Evolutionary conservation across 148 eudicot species (phyloP).

Genomic region (Talinum fruticosum): DNA sequence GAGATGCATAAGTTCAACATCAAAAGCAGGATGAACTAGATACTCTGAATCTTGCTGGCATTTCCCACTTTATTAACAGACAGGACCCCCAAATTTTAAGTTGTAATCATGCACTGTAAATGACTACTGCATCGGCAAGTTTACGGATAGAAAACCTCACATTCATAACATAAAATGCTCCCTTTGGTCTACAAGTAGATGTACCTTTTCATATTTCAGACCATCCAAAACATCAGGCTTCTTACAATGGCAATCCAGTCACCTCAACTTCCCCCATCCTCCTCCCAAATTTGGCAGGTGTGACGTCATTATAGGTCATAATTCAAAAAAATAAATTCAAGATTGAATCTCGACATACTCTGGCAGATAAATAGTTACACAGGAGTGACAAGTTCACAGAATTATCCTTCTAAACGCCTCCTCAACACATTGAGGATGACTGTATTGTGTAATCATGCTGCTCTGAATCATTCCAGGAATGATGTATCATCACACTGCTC

Average conservation of each 20-base stretch:
- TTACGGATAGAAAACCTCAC: not conserved
- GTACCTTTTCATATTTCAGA: not conserved
- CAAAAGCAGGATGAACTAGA: not conserved
- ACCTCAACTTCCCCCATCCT: not conserved
- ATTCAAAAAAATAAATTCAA: not conserved
- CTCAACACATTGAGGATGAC: not conserved
- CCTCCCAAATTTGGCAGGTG: not conserved
- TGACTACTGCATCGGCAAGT: not conserved
- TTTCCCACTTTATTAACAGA: not conserved
- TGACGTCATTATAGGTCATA: too few relatives aligned
- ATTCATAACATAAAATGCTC: not conserved
- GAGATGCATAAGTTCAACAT: not conserved
- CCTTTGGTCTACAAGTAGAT: not conserved
- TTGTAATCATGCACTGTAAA: too few relatives aligned
- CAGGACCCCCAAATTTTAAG: too few relatives aligned
- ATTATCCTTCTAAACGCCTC: not conserved
- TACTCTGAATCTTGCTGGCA: not conserved
- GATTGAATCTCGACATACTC: not conserved
- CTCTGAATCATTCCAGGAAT: too few relatives aligned
- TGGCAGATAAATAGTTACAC: not conserved
- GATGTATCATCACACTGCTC: not conserved
- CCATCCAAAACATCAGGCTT: not conserved
- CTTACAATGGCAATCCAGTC: not conserved
- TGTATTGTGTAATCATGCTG: not conserved
- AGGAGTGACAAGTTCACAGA: not conserved